These are phyloP conservation scores for Populus tomentosa DNA, from an alignment of 441 rosid species.

Conservation along the genomic window DNA sequence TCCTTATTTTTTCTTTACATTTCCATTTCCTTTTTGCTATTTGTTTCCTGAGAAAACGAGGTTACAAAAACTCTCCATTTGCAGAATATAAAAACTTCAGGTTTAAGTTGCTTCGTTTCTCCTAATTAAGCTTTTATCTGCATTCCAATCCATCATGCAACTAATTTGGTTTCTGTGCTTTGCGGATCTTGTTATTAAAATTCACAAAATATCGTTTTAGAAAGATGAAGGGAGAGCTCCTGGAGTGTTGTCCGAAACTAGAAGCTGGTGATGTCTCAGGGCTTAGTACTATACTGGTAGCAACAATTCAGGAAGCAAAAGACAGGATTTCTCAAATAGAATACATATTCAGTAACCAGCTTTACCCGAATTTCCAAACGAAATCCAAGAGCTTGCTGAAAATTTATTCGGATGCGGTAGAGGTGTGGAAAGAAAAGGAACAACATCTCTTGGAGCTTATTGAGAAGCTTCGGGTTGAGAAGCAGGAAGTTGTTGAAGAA, in stretches of 20 bases:
- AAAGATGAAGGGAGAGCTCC: conserved; percentile 38
- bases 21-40: neutral
- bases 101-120: neutral
- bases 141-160: neutral
- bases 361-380: conserved; percentile 65
- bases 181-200: neutral
- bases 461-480: conserved; percentile 50
- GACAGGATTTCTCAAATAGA: conserved; percentile 89
- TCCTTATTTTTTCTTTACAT: neutral
- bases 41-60: neutral
- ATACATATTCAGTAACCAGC: conserved; percentile 80
- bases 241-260: conserved; percentile 20
- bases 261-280: conserved; percentile 54
- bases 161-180: neutral
- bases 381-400: conserved; percentile 49
- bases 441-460: conserved; percentile 37
- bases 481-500: conserved; percentile 36
- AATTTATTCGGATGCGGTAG: conserved; percentile 49
- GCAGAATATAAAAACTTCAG: neutral
- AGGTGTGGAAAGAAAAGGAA: conserved; percentile 57
- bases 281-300: conserved; percentile 72
- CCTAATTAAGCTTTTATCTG: neutral
- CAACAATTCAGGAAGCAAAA: conserved; percentile 87
- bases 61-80: neutral
- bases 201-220: neutral